phyloP scores from a whole-genome alignment of 495 filamentous ascomycete species.

The Trichoderma asperelloides region DNA sequence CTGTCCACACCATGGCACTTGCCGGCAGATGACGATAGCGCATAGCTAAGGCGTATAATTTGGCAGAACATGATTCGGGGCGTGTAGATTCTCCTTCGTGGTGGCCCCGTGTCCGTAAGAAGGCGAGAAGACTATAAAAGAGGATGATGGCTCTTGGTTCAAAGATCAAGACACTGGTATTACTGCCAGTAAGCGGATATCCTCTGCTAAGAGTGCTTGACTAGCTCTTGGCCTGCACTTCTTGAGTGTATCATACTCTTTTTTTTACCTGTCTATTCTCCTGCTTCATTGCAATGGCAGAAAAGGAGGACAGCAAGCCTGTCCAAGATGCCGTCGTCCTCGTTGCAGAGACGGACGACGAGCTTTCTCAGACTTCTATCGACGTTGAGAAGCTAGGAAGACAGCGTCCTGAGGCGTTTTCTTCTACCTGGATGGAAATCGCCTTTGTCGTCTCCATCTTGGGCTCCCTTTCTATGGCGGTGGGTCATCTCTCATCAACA shows the following conservation, averaged over 20 bases:
- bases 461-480: constrained; percentile 65
- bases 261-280: not conserved
- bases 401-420: constrained; percentile 59
- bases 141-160: not conserved
- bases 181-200: not conserved
- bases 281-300: not conserved
- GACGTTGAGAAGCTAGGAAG: constrained; percentile 62
- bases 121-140: not conserved
- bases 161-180: not conserved
- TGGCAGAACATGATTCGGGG: not conserved
- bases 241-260: not conserved
- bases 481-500: constrained; percentile 24
- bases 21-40: not conserved
- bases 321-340: not conserved
- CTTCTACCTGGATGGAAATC: constrained; percentile 49
- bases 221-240: not conserved
- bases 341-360: not conserved
- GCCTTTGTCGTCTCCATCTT: constrained; percentile 65
- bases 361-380: not conserved
- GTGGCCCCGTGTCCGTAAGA: not conserved
- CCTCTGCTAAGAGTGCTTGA: not conserved
- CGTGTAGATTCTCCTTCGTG: not conserved
- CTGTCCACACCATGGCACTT: not conserved
- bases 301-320: not conserved
- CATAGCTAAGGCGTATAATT: not conserved